These are phyloP conservation scores for Magnolia officinalis DNA, from an alignment of 164 flowering plant genomes.

Conservation along the genomic window DNA sequence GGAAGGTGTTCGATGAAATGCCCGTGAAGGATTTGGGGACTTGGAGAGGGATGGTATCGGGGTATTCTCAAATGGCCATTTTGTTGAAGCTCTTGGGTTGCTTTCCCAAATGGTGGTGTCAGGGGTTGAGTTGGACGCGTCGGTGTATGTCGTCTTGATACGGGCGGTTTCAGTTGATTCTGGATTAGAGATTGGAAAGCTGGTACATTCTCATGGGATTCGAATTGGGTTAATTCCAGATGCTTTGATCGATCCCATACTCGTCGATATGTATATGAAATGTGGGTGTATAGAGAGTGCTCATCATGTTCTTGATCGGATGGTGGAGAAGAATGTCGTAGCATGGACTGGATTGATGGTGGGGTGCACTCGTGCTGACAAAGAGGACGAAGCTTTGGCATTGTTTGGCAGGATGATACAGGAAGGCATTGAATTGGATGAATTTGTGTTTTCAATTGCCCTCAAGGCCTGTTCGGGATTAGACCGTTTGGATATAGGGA, in stretches of 20 bases:
- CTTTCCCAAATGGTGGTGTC: conserved; percentile 28
- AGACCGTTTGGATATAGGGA: conserved; percentile 28
- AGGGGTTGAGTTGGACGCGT: conserved; percentile 15
- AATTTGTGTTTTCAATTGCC: conserved; percentile 43
- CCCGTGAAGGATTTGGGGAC: conserved; percentile 21
- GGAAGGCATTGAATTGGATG: conserved; percentile 42
- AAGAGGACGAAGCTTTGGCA: conserved; percentile 26
- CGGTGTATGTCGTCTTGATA: conserved; percentile 27
- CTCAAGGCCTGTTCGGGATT: conserved; percentile 45
- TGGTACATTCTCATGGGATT: conserved; percentile 42
- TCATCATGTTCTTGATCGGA: conserved; percentile 22
- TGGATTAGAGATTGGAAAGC: conserved; percentile 34
- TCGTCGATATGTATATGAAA: conserved; percentile 44
- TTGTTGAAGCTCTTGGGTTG: conserved; percentile 26
- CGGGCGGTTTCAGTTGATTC: conserved; percentile 17
- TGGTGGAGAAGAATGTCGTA: conserved; percentile 38
- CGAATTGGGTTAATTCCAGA: conserved; percentile 23
- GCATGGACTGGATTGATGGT: conserved; percentile 51
- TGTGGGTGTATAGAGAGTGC: conserved; percentile 44
- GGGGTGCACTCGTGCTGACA: conserved; percentile 31
- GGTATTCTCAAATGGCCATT: conserved; percentile 31
- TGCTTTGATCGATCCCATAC: conserved; percentile 21
- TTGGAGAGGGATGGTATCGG: conserved; percentile 35
- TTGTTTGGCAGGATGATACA: conserved; percentile 34
- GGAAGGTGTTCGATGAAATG: conserved; percentile 44